Evolutionary conservation across 2,329 filamentous ascomycete species (phyloP), one percentile per base, ranked within the genome.

Genomic region (Ascochyta fabae): DNA sequence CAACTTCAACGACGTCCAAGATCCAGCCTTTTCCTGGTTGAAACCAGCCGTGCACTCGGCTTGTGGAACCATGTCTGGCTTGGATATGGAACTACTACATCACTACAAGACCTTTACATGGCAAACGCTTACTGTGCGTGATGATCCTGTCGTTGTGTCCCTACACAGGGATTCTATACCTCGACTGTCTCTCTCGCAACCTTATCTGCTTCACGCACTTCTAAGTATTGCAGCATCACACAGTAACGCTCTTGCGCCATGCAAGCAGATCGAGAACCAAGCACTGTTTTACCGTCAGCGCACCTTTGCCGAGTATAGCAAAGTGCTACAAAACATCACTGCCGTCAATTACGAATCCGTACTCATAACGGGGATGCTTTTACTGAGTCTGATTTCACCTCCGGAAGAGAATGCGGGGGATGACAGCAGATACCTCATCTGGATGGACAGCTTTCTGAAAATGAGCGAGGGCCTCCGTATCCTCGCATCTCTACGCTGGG

Each of bases 381-480:
- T 73, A 22, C 59, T 70, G 19, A 48, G 63, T 3, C 54, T 74
- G 24, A 55, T 69, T 0, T 55, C 59, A 1, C 52, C 58, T 1
- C 70, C 70, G 1, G 44, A 53, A 4, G 43, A 47, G 1, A 36
- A 50, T 9, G 42, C 16, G 23, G 13, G 16, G 3, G 55, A 56
- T 13, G 53, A 61, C 34, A 47, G 64, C 1, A 59, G 48, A 2
- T 48, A 66, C 33, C 53, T 73, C 9, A 39, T 61, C 6, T 73
- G 69, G 70, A 59, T 72, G 35, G 50, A 59, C 35, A 53, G 58
- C 1, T 54, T 69, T 13, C 53, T 74, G 16, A 60, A 65, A 45
- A 66, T 73, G 60, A 70, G 64, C 38, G 70, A 74, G 40, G 71
- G 71, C 8, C 58, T 73, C 0, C 65, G 70, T 4, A 56, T 73